Conservation (phyloP, 768 basidiomycete species). For the Russula dissimulans region DNA sequence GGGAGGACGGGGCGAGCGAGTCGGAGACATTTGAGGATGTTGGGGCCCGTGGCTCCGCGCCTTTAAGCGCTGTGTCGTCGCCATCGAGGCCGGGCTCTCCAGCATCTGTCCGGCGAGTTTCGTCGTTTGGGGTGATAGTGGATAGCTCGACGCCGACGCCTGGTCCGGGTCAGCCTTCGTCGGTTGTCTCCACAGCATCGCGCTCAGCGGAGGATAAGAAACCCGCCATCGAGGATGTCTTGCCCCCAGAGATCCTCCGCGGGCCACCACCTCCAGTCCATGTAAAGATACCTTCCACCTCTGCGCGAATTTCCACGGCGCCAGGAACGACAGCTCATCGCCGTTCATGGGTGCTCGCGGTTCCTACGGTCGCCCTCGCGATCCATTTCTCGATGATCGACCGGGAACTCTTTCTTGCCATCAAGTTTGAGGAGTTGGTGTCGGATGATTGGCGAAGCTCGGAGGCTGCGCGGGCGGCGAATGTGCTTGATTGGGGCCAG, state of each 20-base stretch:
- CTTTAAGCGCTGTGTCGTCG: slow-evolving; percentile 8
- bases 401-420: slow-evolving; percentile 71
- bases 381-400: slow-evolving; percentile 84
- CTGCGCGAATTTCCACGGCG: slow-evolving; percentile 20
- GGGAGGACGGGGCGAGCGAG: slow-evolving; percentile 26
- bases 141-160: slow-evolving; percentile 16
- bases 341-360: slow-evolving; percentile 63
- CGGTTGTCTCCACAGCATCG: background rate
- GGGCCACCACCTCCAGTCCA: slow-evolving; percentile 32
- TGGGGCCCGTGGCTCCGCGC: background rate
- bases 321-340: slow-evolving; percentile 30
- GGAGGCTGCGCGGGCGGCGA: slow-evolving; percentile 39
- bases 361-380: slow-evolving; percentile 54
- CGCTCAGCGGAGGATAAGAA: slow-evolving; percentile 34
- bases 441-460: slow-evolving; percentile 58
- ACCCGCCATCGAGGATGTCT: slow-evolving; percentile 49
- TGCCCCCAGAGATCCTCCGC: slow-evolving; percentile 57
- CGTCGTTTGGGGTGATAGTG: slow-evolving; percentile 1
- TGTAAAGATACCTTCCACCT: slow-evolving; percentile 28
- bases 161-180: background rate
- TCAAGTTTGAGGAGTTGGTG: slow-evolving; percentile 86
- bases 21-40: background rate
- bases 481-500: slow-evolving; percentile 75
- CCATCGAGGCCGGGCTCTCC: slow-evolving; percentile 13
- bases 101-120: slow-evolving; percentile 12